Percentiles rank a stretch among this genome's conserved stretches.
phyloP scores from a whole-genome alignment of 148 eudicot species.

The Amaranthus palmeri region DNA sequence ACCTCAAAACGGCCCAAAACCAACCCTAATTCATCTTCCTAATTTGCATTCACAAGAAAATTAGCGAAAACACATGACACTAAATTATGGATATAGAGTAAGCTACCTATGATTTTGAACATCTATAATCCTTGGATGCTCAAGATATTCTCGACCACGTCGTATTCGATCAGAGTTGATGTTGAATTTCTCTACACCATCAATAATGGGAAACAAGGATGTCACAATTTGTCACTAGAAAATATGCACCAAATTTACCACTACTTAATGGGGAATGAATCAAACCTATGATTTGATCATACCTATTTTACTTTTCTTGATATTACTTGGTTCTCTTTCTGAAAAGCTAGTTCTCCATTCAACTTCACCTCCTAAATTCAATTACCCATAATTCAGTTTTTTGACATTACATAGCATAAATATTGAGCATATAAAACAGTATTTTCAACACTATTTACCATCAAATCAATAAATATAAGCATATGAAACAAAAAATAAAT shows the following conservation, averaged over 20 bases:
- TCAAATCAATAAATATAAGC: background rate
- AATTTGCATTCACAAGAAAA: no score
- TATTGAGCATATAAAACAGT: background rate
- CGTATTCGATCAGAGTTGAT: constrained; percentile 46
- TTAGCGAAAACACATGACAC: no score
- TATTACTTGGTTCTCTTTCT: constrained; percentile 68
- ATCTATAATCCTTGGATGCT: constrained; percentile 89
- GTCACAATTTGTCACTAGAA: constrained; percentile 3
- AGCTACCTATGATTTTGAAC: constrained; percentile 89
- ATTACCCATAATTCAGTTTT: background rate
- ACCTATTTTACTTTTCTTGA: constrained; percentile 88
- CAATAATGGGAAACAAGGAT: constrained; percentile 10
- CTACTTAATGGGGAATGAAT: background rate
- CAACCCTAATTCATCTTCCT: no score
- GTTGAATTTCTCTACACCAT: constrained; percentile 55
- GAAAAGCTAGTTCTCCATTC: constrained; percentile 82
- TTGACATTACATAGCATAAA: background rate
- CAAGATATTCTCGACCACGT: constrained; percentile 58
- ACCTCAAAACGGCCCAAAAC: no score
- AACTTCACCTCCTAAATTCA: constrained; percentile 52
- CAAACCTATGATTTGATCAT: background rate
- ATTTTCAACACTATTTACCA: background rate
- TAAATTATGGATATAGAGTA: constrained; percentile 10
- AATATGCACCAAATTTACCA: background rate
- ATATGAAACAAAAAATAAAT: constrained; percentile 8